Conservation (phyloP, 208 protist genomes). For the Trypanosoma platydactyli region DNA sequence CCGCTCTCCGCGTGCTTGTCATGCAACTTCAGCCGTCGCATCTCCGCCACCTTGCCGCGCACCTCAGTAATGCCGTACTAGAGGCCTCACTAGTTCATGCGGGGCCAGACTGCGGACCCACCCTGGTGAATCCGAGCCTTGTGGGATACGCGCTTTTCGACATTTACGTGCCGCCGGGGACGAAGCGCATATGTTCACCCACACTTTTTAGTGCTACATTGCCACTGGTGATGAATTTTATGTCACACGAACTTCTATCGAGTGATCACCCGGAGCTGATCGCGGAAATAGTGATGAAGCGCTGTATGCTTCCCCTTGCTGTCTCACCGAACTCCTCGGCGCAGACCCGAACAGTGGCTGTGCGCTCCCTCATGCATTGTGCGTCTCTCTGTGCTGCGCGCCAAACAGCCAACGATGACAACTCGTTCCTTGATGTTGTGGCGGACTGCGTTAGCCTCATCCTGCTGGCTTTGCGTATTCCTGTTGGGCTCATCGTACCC, state of each 20-base stretch:
- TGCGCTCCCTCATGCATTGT: conserved; percentile 60
- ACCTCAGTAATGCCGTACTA: conserved; percentile 59
- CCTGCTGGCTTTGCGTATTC: conserved; percentile 29
- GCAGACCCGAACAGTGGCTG: conserved; percentile 44
- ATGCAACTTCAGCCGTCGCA: conserved; percentile 50
- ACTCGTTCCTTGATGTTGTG: conserved; percentile 18
- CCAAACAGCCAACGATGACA: neutral
- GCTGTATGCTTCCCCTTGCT: conserved; percentile 70
- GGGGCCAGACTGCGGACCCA: conserved; percentile 30
- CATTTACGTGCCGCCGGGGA: conserved; percentile 50
- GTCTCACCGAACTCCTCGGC: conserved; percentile 40
- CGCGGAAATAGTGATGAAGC: conserved; percentile 50
- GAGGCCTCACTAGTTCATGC: conserved; percentile 51
- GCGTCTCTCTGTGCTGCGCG: conserved; percentile 40
- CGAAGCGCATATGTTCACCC: conserved; percentile 70
- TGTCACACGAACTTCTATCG: conserved; percentile 61
- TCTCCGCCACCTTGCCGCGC: conserved; percentile 41
- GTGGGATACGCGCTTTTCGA: conserved; percentile 52
- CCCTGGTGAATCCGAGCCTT: conserved; percentile 1
- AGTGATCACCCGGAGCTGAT: conserved; percentile 28
- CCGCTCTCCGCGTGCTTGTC: conserved; percentile 63
- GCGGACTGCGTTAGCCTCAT: conserved; percentile 40
- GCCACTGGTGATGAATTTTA: conserved; percentile 56
- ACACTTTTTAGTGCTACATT: conserved; percentile 67
- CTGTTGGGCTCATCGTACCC: conserved; percentile 33